phyloP scores from a whole-genome alignment of 345 rosid genomes.

The Ailanthus altissimus region DNA sequence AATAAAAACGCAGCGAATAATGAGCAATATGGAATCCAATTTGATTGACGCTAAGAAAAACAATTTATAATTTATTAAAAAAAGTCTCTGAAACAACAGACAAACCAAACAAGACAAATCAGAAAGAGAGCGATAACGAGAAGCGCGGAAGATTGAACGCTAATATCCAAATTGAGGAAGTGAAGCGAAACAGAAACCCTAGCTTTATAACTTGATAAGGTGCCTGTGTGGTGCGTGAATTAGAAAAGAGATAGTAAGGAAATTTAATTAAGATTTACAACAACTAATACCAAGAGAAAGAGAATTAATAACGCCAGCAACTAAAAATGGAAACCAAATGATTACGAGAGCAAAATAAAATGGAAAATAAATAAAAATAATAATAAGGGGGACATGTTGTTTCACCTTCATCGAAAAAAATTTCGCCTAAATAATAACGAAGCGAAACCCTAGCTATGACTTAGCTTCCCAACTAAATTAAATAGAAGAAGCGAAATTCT shows the following conservation, averaged over 20 bases:
- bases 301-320: slow-evolving; percentile 20
- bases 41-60: slow-evolving; percentile 3
- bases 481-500: slow-evolving; percentile 13
- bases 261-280: slow-evolving; percentile 19
- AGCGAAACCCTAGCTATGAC: slow-evolving; percentile 44
- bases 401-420: slow-evolving; percentile 33
- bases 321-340: slow-evolving; percentile 17
- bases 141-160: slow-evolving; percentile 36
- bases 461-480: slow-evolving; percentile 11
- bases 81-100: not conserved
- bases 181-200: slow-evolving; percentile 32
- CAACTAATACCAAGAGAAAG: slow-evolving; percentile 16
- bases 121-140: slow-evolving; percentile 8
- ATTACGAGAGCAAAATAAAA: slow-evolving; percentile 11
- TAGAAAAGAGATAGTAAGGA: not conserved
- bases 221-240: not conserved
- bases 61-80: not conserved
- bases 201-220: slow-evolving; percentile 10
- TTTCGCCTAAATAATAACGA: not conserved
- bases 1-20: not conserved
- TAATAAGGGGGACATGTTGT: slow-evolving; percentile 1
- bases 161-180: slow-evolving; percentile 20
- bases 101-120: not conserved
- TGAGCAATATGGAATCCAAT: not conserved
- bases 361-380: slow-evolving; percentile 1